Percentiles rank a stretch among this genome's conserved stretches.
phyloP scores from a whole-genome alignment of 2,329 filamentous ascomycete genomes.

The Talaromyces rugulosus region DNA sequence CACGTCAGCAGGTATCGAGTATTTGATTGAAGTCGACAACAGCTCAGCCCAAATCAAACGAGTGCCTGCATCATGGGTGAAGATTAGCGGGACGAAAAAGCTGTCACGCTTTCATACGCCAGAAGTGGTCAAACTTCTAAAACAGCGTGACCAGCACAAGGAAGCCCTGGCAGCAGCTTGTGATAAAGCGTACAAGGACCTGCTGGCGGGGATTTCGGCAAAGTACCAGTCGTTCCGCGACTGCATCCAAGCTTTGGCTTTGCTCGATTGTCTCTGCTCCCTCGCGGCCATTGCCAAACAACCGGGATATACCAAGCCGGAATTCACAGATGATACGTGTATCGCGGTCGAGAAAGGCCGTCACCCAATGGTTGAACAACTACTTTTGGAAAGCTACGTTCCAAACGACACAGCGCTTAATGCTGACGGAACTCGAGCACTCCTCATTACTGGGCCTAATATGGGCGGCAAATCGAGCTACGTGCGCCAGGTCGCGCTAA shows the following conservation, averaged over 20 bases:
- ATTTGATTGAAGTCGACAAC: slow-evolving; percentile 87
- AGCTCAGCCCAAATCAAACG: slow-evolving; percentile 65
- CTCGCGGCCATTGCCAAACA: slow-evolving; percentile 78
- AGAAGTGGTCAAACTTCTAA: slow-evolving; percentile 75
- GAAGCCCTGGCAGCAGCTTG: slow-evolving; percentile 90
- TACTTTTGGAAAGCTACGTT: slow-evolving; percentile 80
- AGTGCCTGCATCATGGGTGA: slow-evolving; percentile 90
- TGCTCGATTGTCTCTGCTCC: slow-evolving; percentile 84
- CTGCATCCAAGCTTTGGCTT: slow-evolving; percentile 77
- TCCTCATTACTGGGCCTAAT: slow-evolving; percentile 93
- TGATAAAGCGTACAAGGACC: slow-evolving; percentile 69
- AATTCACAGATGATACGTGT: slow-evolving; percentile 59
- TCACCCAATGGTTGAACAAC: slow-evolving; percentile 93
- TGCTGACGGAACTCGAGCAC: slow-evolving; percentile 62
- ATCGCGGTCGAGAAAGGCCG: slow-evolving; percentile 72
- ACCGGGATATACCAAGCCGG: slow-evolving; percentile 82
- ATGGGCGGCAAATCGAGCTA: slow-evolving; percentile 99
- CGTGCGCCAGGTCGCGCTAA: slow-evolving; percentile 85
- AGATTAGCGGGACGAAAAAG: slow-evolving; percentile 92
- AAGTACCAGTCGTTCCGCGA: slow-evolving; percentile 89
- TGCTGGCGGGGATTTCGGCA: slow-evolving; percentile 70
- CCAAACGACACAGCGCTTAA: slow-evolving; percentile 77
- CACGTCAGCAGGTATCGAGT: slow-evolving; percentile 87
- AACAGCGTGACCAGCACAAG: slow-evolving; percentile 89
- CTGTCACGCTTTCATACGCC: slow-evolving; percentile 91